These are phyloP conservation scores for Coccomyxa sp. DNA, from an alignment of 139 green algal genomes.

Conservation along the genomic window DNA sequence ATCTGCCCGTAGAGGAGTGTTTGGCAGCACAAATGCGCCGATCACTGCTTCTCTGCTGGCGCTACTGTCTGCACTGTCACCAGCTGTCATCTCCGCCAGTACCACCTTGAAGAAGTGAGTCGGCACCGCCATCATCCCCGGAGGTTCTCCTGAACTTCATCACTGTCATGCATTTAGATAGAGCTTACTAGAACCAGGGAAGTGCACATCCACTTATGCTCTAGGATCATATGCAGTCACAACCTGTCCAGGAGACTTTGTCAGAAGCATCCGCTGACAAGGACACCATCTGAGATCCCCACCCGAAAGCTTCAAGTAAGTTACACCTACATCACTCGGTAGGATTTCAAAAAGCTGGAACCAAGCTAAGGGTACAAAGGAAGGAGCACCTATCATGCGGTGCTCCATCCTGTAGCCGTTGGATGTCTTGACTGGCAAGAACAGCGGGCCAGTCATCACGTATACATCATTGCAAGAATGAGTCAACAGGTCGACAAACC, in stretches of 20 bases:
- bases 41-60: conserved; percentile 15
- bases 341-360: no score
- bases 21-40: conserved; percentile 83
- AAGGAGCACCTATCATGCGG: conserved; percentile 56
- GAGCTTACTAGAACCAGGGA: no score
- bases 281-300: no score
- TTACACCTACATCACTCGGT: no score
- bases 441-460: conserved; percentile 84
- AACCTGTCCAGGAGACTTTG: no score
- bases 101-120: conserved; percentile 94
- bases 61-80: neutral
- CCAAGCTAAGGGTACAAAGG: no score
- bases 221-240: no score
- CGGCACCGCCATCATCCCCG: conserved; percentile 76
- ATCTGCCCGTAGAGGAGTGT: conserved; percentile 60
- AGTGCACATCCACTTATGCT: no score
- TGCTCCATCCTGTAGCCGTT: conserved; percentile 65
- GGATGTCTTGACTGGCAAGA: conserved; percentile 36
- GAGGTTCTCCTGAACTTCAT: conserved; percentile 51
- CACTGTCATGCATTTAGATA: no score
- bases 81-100: conserved; percentile 17
- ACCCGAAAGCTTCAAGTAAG: no score
- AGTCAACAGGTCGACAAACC: conserved; percentile 66
- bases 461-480: conserved; percentile 60
- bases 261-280: no score